phyloP scores from a whole-genome alignment of 2,329 filamentous ascomycete species.

The Zasmidium cellare region DNA sequence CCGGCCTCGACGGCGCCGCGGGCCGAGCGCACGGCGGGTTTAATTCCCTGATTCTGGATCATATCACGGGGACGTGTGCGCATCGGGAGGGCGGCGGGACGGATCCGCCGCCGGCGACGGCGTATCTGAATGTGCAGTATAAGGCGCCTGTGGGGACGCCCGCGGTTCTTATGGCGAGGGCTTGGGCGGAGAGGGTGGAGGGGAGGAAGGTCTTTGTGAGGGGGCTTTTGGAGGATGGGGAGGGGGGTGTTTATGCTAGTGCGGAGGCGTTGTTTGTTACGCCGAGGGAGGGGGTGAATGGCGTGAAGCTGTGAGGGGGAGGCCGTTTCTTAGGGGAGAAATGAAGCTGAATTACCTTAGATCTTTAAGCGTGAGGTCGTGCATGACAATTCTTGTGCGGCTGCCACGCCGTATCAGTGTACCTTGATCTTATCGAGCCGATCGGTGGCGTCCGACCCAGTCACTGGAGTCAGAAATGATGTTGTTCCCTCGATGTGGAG shows the following conservation, averaged over 20 bases:
- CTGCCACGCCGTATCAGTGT: no score
- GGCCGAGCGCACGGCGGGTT: conserved; percentile 27
- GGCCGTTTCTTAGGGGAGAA: no score
- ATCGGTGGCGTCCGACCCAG: no score
- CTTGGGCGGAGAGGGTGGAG: conserved; percentile 19
- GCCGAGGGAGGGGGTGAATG: conserved; percentile 1
- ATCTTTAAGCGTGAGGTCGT: no score
- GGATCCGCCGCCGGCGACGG: conserved; percentile 21
- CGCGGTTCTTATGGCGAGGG: conserved; percentile 19
- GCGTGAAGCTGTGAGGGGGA: no score
- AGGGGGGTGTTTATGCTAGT: conserved; percentile 19
- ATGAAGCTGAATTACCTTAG: no score
- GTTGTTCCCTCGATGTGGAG: no score
- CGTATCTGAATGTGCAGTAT: conserved; percentile 26
- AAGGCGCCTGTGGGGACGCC: conserved; percentile 23
- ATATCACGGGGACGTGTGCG: conserved; percentile 17
- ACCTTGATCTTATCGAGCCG: no score
- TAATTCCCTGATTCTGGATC: conserved; percentile 23
- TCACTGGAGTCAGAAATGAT: no score
- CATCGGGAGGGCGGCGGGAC: neutral
- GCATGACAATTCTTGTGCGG: no score
- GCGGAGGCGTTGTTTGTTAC: conserved; percentile 23
- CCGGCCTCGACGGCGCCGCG: conserved; percentile 22
- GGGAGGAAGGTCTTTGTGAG: conserved; percentile 11
- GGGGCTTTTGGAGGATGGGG: conserved; percentile 23